Base-by-base conservation (phyloP, 768 basidiomycete genomes). In the Suillus weaverae region DNA sequence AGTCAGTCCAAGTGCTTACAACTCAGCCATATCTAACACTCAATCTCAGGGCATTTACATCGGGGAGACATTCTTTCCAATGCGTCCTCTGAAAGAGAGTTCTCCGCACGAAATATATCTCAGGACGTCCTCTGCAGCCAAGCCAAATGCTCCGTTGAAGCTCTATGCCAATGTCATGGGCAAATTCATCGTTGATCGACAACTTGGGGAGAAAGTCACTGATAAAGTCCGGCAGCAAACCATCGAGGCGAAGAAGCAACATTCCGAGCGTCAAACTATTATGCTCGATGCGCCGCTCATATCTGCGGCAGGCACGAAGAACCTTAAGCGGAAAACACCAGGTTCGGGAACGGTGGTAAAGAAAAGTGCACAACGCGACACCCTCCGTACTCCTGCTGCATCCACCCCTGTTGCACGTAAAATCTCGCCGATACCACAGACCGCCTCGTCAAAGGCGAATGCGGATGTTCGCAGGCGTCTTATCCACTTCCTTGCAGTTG, bases 131-230 rank as follows among this genome's bases (percentile, higher is more conserved):
- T 83, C 84, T 18, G 80, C 83, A 9, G 77, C 82, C 30, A 88
- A 86, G 73, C 86, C 84, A 57, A 84, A 80, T 67, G 84, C 85
- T 0, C 87, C 89, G 2, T 83, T 93, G 68, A 91, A 90, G 73
- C 84, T 90, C 22, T 85, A 88, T 68, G 91, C 89, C 66, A 87
- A 86, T 69, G 85, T 94, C 51, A 80, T 85, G n/a, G 90, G 90
- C 43, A 91, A 89, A 74, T 85, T 90, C 72, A 81, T 78, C 41
- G 86, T 92, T 60, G 86, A 87, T 59, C 85, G 85, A 57, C 83
- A 90, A 69, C 81, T 91, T 41, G 84, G 78, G 68, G 71, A 75
- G 51, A 78, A 73, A 46, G 74, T 79, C 64, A 80, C 70, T 63
- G 80, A 69, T 74, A 84, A 70, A 73, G 83, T 77, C 74, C 86